These are phyloP conservation scores for Plasmopara halstedii DNA, from an alignment of 352 stramenopile species.

Conservation along the genomic window DNA sequence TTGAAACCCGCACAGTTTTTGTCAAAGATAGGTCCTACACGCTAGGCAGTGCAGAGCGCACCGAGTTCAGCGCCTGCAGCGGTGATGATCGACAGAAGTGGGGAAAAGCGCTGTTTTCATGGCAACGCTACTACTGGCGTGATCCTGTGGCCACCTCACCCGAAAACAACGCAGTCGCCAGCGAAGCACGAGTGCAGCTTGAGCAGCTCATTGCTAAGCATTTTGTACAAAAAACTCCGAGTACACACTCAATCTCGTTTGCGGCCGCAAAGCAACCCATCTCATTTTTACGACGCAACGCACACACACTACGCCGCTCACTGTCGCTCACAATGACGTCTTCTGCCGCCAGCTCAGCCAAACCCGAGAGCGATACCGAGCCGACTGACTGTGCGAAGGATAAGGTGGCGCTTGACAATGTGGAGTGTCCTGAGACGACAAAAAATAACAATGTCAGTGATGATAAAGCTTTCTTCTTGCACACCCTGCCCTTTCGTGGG, in stretches of 20 bases:
- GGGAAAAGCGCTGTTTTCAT: slow-evolving; percentile 81
- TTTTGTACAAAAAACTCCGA: slow-evolving; percentile 20
- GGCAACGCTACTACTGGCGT: slow-evolving; percentile 84
- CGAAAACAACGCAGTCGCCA: slow-evolving; percentile 5
- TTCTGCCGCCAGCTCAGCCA: slow-evolving; percentile 26
- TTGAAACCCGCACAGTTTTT: slow-evolving; percentile 78
- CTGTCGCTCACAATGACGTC: slow-evolving; percentile 51
- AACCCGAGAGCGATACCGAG: slow-evolving; percentile 24
- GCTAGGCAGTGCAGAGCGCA: slow-evolving; percentile 42
- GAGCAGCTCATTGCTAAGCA: slow-evolving; percentile 42
- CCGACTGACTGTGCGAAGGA: slow-evolving; percentile 52
- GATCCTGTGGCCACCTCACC: slow-evolving; percentile 28
- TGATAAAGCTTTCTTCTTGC: slow-evolving; percentile 14
- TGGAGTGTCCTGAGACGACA: slow-evolving; percentile 21
- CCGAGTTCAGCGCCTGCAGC: slow-evolving; percentile 58
- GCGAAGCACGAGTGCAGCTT: slow-evolving; percentile 30
- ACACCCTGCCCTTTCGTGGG: slow-evolving; percentile 13
- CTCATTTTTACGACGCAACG: slow-evolving; percentile 60
- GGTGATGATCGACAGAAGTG: slow-evolving; percentile 73
- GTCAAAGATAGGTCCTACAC: slow-evolving; percentile 83
- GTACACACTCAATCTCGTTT: slow-evolving; percentile 33
- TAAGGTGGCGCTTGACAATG: slow-evolving; percentile 52
- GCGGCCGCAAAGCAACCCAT: slow-evolving; percentile 63
- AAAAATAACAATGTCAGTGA: slow-evolving; percentile 15
- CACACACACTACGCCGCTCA: slow-evolving; percentile 53